phyloP scores from a whole-genome alignment of 1,284 basidiomycete genomes.

The Cryptococcus depauperatus region DNA sequence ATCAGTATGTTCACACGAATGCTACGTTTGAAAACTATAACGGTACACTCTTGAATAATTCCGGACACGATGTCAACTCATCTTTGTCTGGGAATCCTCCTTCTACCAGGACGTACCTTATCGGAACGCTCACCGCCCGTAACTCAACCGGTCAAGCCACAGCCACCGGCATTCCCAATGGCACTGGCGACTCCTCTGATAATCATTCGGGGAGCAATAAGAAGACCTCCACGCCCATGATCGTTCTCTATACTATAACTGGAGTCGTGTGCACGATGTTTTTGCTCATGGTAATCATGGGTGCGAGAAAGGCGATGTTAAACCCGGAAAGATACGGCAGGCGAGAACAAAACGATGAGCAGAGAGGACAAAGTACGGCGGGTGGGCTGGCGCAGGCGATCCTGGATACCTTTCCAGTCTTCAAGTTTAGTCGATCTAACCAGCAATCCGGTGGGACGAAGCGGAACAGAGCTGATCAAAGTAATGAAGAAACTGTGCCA shows the following conservation, averaged over 20 bases:
- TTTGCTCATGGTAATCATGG: constrained; percentile 68
- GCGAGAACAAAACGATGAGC: constrained; percentile 48
- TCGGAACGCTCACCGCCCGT: constrained; percentile 59
- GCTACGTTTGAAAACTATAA: constrained; percentile 53
- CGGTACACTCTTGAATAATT: constrained; percentile 33
- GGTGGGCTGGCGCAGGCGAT: constrained; percentile 78
- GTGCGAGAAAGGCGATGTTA: constrained; percentile 69
- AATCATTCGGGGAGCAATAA: constrained; percentile 9
- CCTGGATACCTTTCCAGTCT: constrained; percentile 84
- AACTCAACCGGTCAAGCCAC: constrained; percentile 52
- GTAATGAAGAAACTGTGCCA: not conserved
- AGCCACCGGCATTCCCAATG: constrained; percentile 17
- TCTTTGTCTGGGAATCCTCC: constrained; percentile 47
- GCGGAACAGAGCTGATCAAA: not conserved
- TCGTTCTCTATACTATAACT: constrained; percentile 76
- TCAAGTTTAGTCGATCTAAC: constrained; percentile 60
- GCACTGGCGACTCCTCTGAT: constrained; percentile 8
- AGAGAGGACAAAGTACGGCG: constrained; percentile 59
- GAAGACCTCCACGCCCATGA: constrained; percentile 47
- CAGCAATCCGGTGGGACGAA: not conserved
- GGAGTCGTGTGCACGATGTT: constrained; percentile 75
- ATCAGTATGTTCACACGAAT: constrained; percentile 55
- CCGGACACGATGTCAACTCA: constrained; percentile 47
- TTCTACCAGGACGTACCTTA: constrained; percentile 53
- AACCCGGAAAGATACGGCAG: constrained; percentile 89